These are phyloP conservation scores for Venturia asperata DNA, from an alignment of 2,329 filamentous ascomycete species.

Conservation along the genomic window DNA sequence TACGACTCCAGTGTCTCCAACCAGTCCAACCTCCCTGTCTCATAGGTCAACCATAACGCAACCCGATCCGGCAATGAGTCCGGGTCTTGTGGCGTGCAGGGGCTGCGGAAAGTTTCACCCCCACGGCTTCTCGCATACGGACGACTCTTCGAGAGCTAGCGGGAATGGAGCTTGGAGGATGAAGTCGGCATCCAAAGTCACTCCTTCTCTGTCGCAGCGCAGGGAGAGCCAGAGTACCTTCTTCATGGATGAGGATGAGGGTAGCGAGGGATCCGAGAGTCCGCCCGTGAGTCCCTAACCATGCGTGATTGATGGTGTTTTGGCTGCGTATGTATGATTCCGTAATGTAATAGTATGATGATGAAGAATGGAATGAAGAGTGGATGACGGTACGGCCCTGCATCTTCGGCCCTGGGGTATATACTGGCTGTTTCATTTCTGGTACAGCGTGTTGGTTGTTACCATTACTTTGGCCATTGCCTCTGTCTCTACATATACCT, in stretches of 20 bases:
- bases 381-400: background rate
- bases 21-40: background rate
- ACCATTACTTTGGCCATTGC: background rate
- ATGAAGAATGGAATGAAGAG: background rate
- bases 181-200: background rate
- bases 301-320: background rate
- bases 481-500: background rate
- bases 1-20: background rate
- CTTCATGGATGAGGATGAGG: background rate
- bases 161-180: slow-evolving; percentile 1
- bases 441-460: background rate
- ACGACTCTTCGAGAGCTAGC: background rate
- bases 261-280: background rate
- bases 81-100: background rate
- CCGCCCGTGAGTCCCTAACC: background rate
- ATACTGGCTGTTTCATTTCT: background rate
- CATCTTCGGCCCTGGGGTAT: background rate
- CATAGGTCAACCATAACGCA: background rate
- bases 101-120: background rate
- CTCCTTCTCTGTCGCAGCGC: background rate
- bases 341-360: background rate
- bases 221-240: slow-evolving; percentile 5
- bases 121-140: background rate
- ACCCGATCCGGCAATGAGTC: background rate
- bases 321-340: background rate